Evolutionary conservation across 352 stramenopile genomes (phyloP).

Genomic region (Phytopythium ostracodes): DNA sequence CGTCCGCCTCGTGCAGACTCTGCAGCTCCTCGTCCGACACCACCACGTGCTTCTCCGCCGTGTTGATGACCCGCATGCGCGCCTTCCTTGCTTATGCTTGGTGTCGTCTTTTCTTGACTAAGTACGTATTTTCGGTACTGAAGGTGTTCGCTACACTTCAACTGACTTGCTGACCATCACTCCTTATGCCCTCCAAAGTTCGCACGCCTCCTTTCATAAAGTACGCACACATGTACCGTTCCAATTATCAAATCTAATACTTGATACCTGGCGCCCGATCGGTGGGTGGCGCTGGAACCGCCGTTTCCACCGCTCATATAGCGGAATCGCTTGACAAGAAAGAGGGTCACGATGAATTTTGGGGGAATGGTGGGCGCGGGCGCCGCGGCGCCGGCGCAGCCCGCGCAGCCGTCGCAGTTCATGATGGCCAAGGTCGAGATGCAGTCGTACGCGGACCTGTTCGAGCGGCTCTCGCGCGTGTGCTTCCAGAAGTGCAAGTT

Average conservation of each 20-base stretch:
- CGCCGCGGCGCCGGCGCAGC: conserved; percentile 37
- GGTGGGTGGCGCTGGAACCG: not conserved
- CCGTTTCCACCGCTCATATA: not conserved
- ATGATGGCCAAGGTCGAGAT: conserved; percentile 91
- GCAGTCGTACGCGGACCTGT: conserved; percentile 89
- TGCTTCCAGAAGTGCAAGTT: conserved; percentile 95
- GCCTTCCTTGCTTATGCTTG: too few relatives aligned
- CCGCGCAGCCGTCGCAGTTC: conserved; percentile 73
- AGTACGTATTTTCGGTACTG: not conserved
- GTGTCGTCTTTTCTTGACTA: not conserved
- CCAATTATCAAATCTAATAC: not conserved
- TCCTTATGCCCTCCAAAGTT: not conserved
- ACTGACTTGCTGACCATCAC: not conserved
- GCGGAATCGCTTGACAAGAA: not conserved
- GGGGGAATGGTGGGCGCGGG: conserved; percentile 61
- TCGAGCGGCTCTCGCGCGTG: conserved; percentile 87
- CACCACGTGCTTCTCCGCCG: conserved; percentile 39
- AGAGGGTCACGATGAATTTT: conserved; percentile 62
- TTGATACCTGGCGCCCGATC: not conserved
- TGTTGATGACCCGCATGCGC: conserved; percentile 49
- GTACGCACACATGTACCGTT: not conserved
- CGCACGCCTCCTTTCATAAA: not conserved
- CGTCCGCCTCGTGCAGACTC: conserved; percentile 19
- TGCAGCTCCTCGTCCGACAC: conserved; percentile 49
- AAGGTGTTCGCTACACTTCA: not conserved